Conservation (phyloP, 768 basidiomycete species). For the Crepidotus variabilis region DNA sequence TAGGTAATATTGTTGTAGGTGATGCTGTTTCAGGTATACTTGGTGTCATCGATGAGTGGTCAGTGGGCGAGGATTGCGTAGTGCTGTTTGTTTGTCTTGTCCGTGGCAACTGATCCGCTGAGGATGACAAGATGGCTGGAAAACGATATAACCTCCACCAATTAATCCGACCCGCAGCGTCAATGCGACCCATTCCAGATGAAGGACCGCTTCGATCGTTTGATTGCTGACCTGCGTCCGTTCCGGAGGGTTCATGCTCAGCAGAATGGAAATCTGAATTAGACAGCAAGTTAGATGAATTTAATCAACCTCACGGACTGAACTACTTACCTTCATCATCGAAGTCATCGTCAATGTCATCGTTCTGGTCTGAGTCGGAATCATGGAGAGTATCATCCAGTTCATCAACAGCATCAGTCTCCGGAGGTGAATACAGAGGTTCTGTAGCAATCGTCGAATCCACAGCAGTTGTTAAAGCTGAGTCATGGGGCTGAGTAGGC, state of each 20-base stretch:
- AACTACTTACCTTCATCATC: conserved; percentile 15
- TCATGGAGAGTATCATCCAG: background rate
- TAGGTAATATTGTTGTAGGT: background rate
- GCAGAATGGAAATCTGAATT: conserved; percentile 15
- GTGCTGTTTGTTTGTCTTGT: background rate
- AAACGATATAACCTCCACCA: conserved; percentile 87
- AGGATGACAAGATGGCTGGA: conserved; percentile 51
- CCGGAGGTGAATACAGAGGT: background rate
- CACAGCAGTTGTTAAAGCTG: background rate
- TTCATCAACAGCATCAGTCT: background rate
- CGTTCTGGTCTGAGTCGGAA: conserved; percentile 28
- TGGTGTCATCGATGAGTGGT: too few relatives aligned
- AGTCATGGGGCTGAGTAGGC: background rate
- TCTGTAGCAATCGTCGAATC: background rate
- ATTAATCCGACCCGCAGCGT: conserved; percentile 50
- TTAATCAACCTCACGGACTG: background rate
- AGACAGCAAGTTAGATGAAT: background rate
- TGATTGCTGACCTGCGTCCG: background rate
- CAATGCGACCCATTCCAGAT: conserved; percentile 20
- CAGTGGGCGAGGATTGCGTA: too few relatives aligned
- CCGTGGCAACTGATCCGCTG: conserved; percentile 17
- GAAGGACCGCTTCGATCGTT: conserved; percentile 15
- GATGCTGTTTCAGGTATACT: background rate
- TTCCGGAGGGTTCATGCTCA: background rate
- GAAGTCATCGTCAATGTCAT: conserved; percentile 25